Evolutionary conservation across 768 basidiomycete genomes (phyloP).

Genomic region (Mycena vitilis): DNA sequence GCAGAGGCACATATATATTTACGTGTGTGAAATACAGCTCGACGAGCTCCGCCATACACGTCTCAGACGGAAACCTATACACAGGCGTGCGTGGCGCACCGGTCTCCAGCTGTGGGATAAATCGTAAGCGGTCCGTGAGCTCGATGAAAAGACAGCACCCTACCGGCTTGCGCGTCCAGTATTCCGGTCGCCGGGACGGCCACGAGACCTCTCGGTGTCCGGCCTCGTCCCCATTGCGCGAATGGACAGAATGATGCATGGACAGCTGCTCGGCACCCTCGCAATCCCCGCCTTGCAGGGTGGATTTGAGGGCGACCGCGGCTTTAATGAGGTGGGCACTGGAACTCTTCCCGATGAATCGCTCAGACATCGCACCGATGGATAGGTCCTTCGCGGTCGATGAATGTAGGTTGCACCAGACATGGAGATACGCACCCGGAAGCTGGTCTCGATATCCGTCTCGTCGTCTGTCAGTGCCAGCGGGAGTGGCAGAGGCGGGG

Average conservation of each 20-base stretch:
- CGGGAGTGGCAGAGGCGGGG: slow-evolving; percentile 17
- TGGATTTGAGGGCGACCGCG: slow-evolving; percentile 4
- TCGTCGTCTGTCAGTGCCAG: slow-evolving; percentile 20
- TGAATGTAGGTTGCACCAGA: too few species aligned
- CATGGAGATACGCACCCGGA: slow-evolving; percentile 14
- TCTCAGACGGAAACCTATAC: slow-evolving; percentile 60
- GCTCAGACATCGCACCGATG: too few species aligned
- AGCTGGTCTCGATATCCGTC: slow-evolving; percentile 20
- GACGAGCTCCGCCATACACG: slow-evolving; percentile 62
- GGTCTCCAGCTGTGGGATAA: slow-evolving; percentile 10
- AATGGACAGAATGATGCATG: too few species aligned
- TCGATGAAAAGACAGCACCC: neutral
- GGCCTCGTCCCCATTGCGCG: neutral
- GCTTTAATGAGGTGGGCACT: neutral
- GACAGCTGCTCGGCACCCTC: neutral
- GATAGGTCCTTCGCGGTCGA: too few species aligned
- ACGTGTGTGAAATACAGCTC: slow-evolving; percentile 72
- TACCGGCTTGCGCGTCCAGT: slow-evolving; percentile 12
- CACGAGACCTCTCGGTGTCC: neutral
- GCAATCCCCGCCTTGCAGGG: neutral
- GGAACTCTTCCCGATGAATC: slow-evolving; percentile 17
- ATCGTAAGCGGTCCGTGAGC: neutral
- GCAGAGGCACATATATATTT: slow-evolving; percentile 71
- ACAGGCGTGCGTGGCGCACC: neutral
- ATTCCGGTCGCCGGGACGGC: slow-evolving; percentile 16